Conservation (phyloP, 257 asterid species). For the Solanum clarkiae region DNA sequence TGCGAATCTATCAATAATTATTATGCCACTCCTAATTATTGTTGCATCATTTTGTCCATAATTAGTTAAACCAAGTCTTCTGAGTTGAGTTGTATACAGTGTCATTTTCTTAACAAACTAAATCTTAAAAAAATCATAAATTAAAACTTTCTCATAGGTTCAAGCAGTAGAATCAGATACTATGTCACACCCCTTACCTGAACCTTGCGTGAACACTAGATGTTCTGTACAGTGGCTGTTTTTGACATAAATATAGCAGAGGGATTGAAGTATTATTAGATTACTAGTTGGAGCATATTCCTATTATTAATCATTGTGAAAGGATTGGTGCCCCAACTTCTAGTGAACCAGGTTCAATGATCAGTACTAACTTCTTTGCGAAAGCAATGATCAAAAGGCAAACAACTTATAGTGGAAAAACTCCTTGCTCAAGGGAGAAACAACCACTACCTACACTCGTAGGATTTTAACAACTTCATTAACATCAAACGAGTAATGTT, state of each 20-base stretch:
- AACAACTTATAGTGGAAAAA: too few species aligned
- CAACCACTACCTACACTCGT: too few species aligned
- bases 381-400: too few species aligned
- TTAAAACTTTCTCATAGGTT: neutral
- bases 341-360: too few species aligned
- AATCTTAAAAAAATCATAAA: neutral
- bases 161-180: neutral
- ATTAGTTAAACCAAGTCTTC: neutral
- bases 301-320: neutral
- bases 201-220: neutral
- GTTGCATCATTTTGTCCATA: neutral
- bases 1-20: neutral
- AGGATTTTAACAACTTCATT: too few species aligned
- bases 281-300: neutral
- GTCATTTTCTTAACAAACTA: neutral
- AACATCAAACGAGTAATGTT: too few species aligned
- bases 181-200: neutral
- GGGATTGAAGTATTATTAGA: neutral
- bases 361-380: too few species aligned
- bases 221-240: neutral
- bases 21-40: neutral
- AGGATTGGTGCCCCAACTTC: too few species aligned
- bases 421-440: too few species aligned
- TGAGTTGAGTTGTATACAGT: conserved; percentile 4
- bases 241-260: neutral